phyloP scores from a whole-genome alignment of 2,329 filamentous ascomycete genomes.

The Penicillium fuscoglaucum region DNA sequence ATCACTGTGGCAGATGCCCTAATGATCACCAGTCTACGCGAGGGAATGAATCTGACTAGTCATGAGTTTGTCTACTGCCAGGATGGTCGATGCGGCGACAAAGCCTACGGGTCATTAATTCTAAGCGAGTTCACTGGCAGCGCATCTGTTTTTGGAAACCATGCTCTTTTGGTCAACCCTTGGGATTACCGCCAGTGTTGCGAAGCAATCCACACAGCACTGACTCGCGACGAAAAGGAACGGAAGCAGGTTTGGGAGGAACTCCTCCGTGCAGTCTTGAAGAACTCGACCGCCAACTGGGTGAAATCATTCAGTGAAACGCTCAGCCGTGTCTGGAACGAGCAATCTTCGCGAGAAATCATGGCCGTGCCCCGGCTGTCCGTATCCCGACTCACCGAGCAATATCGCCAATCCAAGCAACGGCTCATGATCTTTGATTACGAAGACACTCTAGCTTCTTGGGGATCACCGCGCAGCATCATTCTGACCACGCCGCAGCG shows the following conservation, averaged over 20 bases:
- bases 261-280: constrained; percentile 70
- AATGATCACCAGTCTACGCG: constrained; percentile 92
- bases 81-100: constrained; percentile 71
- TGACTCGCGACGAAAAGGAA: constrained; percentile 77
- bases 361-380: constrained; percentile 84
- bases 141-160: constrained; percentile 76
- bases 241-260: constrained; percentile 72
- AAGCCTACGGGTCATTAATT: constrained; percentile 85
- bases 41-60: constrained; percentile 95
- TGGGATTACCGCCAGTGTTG: constrained; percentile 92
- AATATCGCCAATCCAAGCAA: constrained; percentile 65
- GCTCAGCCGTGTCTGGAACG: constrained; percentile 73
- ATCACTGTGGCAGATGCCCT: constrained; percentile 86
- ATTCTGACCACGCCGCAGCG: constrained; percentile 84
- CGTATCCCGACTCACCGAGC: constrained; percentile 60
- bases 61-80: constrained; percentile 95
- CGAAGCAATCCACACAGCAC: constrained; percentile 76
- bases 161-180: constrained; percentile 84
- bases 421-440: constrained; percentile 91
- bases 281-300: constrained; percentile 85
- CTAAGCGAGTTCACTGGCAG: constrained; percentile 95
- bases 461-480: constrained; percentile 80
- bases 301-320: constrained; percentile 71
- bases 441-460: constrained; percentile 86
- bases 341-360: constrained; percentile 81